Base-by-base conservation (phyloP, 2,329 filamentous ascomycete genomes). In the Pseudogymnoascus sp. region DNA sequence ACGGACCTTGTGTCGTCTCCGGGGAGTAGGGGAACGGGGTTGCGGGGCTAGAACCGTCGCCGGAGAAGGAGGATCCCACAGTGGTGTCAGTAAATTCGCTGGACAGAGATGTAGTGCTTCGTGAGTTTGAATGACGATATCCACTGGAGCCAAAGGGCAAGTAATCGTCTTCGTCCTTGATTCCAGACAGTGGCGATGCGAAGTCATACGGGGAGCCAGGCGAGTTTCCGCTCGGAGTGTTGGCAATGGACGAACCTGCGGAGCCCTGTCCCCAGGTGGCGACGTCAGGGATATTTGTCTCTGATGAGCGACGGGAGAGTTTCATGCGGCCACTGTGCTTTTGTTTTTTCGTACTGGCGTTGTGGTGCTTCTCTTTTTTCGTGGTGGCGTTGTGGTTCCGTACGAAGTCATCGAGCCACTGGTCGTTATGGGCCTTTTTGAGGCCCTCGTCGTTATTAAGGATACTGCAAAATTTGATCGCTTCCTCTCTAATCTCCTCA, bases 401-500 rank as follows among this genome's bases (percentile, higher is more conserved):
- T 79, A 96, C 97, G 80, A 98, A 98, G 74, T 95, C 96, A 72
- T 96, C 92, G 36, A 98, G 82, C 93, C 93, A 97, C 69, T 82
- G 87, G 31, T 85, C 80, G 69, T 85, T 95, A 68, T 91, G 84
- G 60, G 84, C 84, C 71, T 89, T 90, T 64, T 89, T 76, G 61
- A 90, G 85, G 67, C 83, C 86, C 63, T 96, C 91, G 3, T 86
- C 84, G 64, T 86, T 85, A 25, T 86, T 87, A 36, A 88, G 89
- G 23, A 85, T 89, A 43, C 84, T 87, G 11, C 90, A 88, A 74
- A 97, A 97, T 67, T 92, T 87, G 61, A 83, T 83, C 1, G 92
- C 92, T 76, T 96, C 92, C 68, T 96, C 90, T 72, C 88, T 85
- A 71, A 97, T 93, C 69, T 90, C 85, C n/a, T 86, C 84, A 74